Evolutionary conservation across 345 rosid genomes (phyloP).

Genomic region (Cardamine chenopodiifolia): DNA sequence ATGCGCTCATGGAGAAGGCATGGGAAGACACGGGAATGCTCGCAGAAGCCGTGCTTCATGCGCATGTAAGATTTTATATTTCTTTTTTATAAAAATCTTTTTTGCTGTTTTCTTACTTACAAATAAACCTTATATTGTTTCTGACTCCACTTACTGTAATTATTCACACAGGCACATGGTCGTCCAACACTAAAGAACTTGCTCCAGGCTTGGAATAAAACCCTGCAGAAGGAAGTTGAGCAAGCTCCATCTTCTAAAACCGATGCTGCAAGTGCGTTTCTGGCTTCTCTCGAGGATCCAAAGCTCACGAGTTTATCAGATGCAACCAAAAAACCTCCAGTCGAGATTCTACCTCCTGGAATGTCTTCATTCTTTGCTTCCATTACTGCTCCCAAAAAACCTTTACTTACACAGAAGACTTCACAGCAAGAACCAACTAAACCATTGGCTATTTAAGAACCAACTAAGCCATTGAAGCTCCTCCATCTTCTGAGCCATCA

Average conservation of each 20-base stretch:
- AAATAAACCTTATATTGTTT: slow-evolving; percentile 1
- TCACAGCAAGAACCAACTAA: slow-evolving; percentile 64
- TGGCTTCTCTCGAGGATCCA: slow-evolving; percentile 88
- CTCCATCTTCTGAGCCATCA: slow-evolving; percentile 52
- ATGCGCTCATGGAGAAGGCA: slow-evolving; percentile 95
- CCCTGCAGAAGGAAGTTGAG: slow-evolving; percentile 84
- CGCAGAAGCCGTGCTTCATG: slow-evolving; percentile 98
- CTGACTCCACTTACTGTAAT: slow-evolving; percentile 22
- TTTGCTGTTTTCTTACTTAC: neutral
- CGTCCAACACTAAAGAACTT: slow-evolving; percentile 85
- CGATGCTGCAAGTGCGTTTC: slow-evolving; percentile 90
- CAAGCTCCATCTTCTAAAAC: slow-evolving; percentile 71
- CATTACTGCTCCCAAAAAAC: slow-evolving; percentile 71
- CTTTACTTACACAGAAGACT: slow-evolving; percentile 48
- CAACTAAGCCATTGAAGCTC: slow-evolving; percentile 52
- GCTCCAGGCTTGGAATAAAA: slow-evolving; percentile 89
- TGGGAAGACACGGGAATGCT: slow-evolving; percentile 99
- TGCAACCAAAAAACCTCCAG: slow-evolving; percentile 77
- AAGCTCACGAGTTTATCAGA: slow-evolving; percentile 88
- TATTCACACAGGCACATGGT: slow-evolving; percentile 81
- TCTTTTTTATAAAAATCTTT: neutral
- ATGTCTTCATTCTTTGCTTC: slow-evolving; percentile 85
- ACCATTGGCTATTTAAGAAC: slow-evolving; percentile 47
- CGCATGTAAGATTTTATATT: slow-evolving; percentile 67
- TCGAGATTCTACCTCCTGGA: slow-evolving; percentile 94